phyloP scores from a whole-genome alignment of 1,284 basidiomycete genomes.

The Hypsizygus ulmarius region DNA sequence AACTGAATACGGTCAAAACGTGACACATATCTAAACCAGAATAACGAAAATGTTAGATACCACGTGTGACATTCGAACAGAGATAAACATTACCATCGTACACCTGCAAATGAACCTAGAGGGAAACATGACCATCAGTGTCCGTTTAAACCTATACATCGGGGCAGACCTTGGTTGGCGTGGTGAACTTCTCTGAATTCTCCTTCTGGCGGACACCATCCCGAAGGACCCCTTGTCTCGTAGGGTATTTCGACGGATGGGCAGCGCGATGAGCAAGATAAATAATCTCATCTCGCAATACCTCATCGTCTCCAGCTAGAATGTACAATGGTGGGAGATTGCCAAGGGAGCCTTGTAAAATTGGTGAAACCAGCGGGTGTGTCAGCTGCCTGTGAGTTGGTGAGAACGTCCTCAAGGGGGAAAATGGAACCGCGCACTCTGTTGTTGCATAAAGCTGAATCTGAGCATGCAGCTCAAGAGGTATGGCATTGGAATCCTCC shows the following conservation, averaged over 20 bases:
- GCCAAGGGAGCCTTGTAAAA: conserved; percentile 76
- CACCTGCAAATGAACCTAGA: conserved; percentile 73
- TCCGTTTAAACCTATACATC: background rate
- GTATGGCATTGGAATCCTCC: conserved; percentile 43
- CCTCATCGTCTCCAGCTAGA: conserved; percentile 75
- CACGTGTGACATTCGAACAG: background rate
- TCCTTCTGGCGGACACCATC: conserved; percentile 48
- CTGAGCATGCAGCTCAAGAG: conserved; percentile 58
- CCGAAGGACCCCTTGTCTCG: conserved; percentile 53
- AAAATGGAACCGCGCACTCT: conserved; percentile 39
- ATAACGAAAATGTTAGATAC: background rate
- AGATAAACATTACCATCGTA: conserved; percentile 45
- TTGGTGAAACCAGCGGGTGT: conserved; percentile 79
- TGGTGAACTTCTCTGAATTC: conserved; percentile 52
- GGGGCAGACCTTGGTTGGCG: conserved; percentile 63
- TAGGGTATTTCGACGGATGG: conserved; percentile 67
- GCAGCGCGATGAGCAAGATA: conserved; percentile 84
- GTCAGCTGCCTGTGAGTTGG: conserved; percentile 57
- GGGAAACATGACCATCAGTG: background rate
- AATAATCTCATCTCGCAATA: conserved; percentile 80
- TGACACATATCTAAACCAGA: conserved; percentile 63
- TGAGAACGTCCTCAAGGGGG: background rate
- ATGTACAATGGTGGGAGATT: conserved; percentile 83
- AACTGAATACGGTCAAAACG: conserved; percentile 70
- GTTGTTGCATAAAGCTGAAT: conserved; percentile 86